Evolutionary conservation across 2,329 filamentous ascomycete species (phyloP).

Genomic region (Fusarium tupiense): DNA sequence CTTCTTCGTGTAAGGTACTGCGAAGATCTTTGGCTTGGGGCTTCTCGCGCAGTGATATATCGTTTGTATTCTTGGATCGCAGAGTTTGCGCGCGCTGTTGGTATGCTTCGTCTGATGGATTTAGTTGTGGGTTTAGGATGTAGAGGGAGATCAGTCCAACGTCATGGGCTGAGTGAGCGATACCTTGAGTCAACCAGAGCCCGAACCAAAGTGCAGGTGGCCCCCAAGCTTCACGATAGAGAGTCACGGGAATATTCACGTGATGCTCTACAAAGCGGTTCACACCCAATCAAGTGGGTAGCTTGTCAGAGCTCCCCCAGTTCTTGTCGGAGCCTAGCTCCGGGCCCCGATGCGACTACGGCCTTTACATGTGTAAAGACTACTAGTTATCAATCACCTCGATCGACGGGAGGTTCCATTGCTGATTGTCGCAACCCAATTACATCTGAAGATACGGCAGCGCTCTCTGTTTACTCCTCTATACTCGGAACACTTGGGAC

Average conservation of each 20-base stretch:
- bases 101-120: slow-evolving; percentile 13
- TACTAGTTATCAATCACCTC: slow-evolving; percentile 9
- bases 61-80: background rate
- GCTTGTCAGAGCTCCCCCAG: slow-evolving; percentile 23
- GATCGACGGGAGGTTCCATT: background rate
- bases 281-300: slow-evolving; percentile 35
- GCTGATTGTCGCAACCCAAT: background rate
- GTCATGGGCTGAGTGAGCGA: slow-evolving; percentile 36
- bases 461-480: background rate
- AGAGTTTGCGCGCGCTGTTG: slow-evolving; percentile 5
- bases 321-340: slow-evolving; percentile 28
- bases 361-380: slow-evolving; percentile 14
- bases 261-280: rapidly evolving
- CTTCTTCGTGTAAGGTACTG: slow-evolving; percentile 12
- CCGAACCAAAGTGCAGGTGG: slow-evolving; percentile 14
- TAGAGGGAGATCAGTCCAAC: slow-evolving; percentile 31
- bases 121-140: slow-evolving; percentile 32
- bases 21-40: background rate
- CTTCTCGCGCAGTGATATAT: slow-evolving; percentile 6
- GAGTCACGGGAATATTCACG: slow-evolving; percentile 26
- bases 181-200: slow-evolving; percentile 23
- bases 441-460: background rate
- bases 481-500: background rate
- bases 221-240: slow-evolving; percentile 7
- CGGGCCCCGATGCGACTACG: slow-evolving; percentile 33